These are phyloP conservation scores for Suillus alpinus DNA, from an alignment of 768 basidiomycete species.

Conservation along the genomic window DNA sequence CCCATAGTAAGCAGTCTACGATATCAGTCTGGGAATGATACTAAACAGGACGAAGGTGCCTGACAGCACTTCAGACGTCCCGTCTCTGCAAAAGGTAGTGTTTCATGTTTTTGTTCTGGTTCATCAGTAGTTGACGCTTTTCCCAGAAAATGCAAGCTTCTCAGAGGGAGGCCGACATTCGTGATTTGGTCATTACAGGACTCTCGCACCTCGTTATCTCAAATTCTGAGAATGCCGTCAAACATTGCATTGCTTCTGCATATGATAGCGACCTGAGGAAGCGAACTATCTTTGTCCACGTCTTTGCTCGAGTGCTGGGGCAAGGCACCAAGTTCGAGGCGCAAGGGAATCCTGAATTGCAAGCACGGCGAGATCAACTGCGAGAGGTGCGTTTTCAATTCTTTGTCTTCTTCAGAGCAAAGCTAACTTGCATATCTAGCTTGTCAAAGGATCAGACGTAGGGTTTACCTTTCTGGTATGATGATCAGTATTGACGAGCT, in stretches of 20 bases:
- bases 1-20: conserved; percentile 33
- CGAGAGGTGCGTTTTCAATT: conserved; percentile 49
- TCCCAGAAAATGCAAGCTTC: conserved; percentile 42
- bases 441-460: conserved; percentile 75
- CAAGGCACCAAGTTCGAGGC: conserved; percentile 78
- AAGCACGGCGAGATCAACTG: conserved; percentile 49
- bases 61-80: conserved; percentile 50
- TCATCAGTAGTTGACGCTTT: conserved; percentile 7
- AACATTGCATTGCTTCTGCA: conserved; percentile 79
- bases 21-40: background rate
- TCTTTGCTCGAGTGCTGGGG: conserved; percentile 77
- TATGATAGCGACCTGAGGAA: conserved; percentile 70
- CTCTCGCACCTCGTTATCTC: conserved; percentile 78
- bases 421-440: conserved; percentile 34
- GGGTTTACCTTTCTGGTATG: conserved; percentile 20
- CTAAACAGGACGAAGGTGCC: conserved; percentile 33
- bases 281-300: conserved; percentile 78
- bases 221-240: conserved; percentile 86
- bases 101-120: background rate
- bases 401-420: conserved; percentile 5
- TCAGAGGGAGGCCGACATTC: conserved; percentile 58
- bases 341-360: conserved; percentile 47
- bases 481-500: conserved; percentile 9
- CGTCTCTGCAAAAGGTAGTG: conserved; percentile 45
- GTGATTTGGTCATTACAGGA: conserved; percentile 76